phyloP scores from a whole-genome alignment of 495 filamentous ascomycete genomes.

The Neurospora sp. region DNA sequence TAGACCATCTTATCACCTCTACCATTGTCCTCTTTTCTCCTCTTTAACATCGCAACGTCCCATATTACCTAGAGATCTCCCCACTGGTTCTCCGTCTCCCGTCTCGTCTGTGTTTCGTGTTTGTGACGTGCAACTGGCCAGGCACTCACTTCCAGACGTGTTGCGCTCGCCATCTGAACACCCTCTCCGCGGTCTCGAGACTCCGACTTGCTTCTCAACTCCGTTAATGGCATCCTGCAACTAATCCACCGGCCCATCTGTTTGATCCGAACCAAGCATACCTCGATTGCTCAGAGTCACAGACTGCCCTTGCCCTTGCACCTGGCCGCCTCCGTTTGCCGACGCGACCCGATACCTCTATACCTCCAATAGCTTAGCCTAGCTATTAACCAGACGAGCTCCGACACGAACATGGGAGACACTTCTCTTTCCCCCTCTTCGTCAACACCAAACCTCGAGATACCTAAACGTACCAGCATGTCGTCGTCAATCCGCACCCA shows the following conservation, averaged over 20 bases:
- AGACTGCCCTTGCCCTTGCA: not conserved
- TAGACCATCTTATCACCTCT: not conserved
- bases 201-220: not conserved
- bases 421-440: slow-evolving; percentile 9
- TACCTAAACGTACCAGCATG: slow-evolving; percentile 9
- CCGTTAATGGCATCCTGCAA: not conserved
- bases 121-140: not conserved
- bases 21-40: not conserved
- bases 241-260: not conserved
- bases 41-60: not conserved
- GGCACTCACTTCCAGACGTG: not conserved
- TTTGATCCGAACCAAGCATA: not conserved
- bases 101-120: not conserved
- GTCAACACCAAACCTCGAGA: slow-evolving; percentile 8
- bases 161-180: not conserved
- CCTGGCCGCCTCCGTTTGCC: not conserved
- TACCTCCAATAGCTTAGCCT: not conserved
- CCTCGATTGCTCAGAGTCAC: not conserved
- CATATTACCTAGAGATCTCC: not conserved
- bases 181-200: not conserved
- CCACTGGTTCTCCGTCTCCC: not conserved
- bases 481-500: slow-evolving; percentile 34
- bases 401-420: not conserved
- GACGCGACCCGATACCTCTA: not conserved
- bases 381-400: not conserved